Evolutionary conservation across 75 land plant species (phyloP).

Genomic region (Cryptomeria japonica): DNA sequence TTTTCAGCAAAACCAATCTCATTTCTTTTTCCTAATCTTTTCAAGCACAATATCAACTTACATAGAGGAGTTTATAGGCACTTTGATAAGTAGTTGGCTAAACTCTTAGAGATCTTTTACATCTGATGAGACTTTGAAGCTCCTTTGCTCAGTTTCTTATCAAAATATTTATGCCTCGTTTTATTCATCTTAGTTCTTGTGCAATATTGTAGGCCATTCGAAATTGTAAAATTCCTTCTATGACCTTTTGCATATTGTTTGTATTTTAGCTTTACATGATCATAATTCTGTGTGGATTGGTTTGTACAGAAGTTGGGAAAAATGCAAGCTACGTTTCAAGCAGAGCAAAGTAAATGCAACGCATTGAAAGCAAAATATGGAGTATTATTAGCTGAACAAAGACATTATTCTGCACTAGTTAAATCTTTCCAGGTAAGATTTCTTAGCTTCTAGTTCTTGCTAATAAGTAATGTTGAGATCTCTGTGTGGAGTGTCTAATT

Average conservation of each 20-base stretch:
- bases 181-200: background rate
- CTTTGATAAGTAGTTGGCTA: background rate
- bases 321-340: constrained; percentile 33
- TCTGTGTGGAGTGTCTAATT: background rate
- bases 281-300: background rate
- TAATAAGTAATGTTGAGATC: background rate
- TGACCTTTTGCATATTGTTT: background rate
- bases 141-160: background rate
- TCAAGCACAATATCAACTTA: background rate
- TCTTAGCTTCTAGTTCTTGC: background rate
- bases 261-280: background rate
- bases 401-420: constrained; percentile 37
- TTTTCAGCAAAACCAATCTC: background rate
- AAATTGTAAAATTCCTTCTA: background rate
- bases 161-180: background rate
- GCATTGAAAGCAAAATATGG: constrained; percentile 38
- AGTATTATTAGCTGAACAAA: constrained; percentile 40
- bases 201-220: background rate
- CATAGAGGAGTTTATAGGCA: background rate
- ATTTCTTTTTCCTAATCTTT: background rate
- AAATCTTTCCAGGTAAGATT: constrained; percentile 50
- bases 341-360: constrained; percentile 32
- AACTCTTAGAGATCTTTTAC: background rate
- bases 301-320: constrained; percentile 55
- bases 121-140: background rate